phyloP scores from a whole-genome alignment of 164 flowering plant species.

The Vitis labrusca region DNA sequence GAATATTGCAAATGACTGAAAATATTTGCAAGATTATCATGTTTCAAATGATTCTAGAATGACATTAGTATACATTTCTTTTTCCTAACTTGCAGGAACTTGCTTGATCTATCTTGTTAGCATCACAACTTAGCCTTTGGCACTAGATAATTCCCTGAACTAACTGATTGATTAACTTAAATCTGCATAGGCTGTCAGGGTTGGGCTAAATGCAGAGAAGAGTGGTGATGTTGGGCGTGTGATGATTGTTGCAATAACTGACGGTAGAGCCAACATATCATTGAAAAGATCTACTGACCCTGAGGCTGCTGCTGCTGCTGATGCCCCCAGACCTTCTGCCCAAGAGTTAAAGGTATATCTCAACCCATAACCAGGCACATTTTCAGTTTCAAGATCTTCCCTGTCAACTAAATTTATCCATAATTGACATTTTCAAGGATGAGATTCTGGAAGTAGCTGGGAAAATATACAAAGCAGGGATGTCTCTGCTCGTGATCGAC shows the following conservation, averaged over 20 bases:
- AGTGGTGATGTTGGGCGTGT: slow-evolving; percentile 96
- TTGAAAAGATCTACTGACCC: slow-evolving; percentile 87
- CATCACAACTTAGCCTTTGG: too few species aligned
- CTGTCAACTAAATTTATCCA: neutral
- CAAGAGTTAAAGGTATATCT: slow-evolving; percentile 76
- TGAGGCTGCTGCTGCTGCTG: slow-evolving; percentile 61
- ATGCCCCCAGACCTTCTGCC: slow-evolving; percentile 81
- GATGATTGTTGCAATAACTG: slow-evolving; percentile 96
- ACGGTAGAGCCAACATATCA: slow-evolving; percentile 94
- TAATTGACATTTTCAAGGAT: slow-evolving; percentile 46
- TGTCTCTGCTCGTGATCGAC: slow-evolving; percentile 95
- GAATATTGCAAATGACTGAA: too few species aligned
- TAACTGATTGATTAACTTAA: neutral
- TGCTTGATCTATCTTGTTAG: too few species aligned
- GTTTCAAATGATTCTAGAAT: too few species aligned
- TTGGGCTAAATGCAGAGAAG: slow-evolving; percentile 93
- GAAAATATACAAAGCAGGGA: slow-evolving; percentile 90
- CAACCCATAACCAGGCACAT: neutral
- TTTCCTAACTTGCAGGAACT: neutral
- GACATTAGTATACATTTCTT: neutral
- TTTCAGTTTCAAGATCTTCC: neutral
- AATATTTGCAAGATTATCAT: too few species aligned
- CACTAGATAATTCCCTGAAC: neutral
- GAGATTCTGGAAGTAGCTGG: slow-evolving; percentile 98
- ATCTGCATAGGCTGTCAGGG: slow-evolving; percentile 76